phyloP scores from a whole-genome alignment of 164 flowering plant species.

The Umbellularia californica region DNA sequence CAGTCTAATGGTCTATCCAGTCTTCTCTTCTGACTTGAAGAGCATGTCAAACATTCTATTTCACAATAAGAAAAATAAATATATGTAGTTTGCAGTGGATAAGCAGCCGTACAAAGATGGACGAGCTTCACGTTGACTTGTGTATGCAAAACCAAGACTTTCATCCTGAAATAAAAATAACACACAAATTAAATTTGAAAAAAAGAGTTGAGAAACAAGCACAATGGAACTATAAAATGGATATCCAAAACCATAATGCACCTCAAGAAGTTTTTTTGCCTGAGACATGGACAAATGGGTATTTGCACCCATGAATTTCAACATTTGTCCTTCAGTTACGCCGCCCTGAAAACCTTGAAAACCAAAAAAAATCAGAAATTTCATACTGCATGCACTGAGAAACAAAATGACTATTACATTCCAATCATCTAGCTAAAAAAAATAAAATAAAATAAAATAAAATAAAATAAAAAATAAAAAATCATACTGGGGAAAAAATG shows the following conservation, averaged over 20 bases:
- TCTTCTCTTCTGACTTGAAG: background rate
- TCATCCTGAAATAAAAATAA: conserved; percentile 58
- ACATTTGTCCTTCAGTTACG: conserved; percentile 94
- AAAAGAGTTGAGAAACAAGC: background rate
- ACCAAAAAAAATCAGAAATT: conserved; percentile 17
- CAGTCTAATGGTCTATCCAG: no score
- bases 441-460: no score
- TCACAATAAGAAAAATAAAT: background rate
- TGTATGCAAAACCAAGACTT: conserved; percentile 83
- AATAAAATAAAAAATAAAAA: no score
- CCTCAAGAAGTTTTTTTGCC: conserved; percentile 92
- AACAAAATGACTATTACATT: background rate
- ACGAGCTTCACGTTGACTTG: conserved; percentile 89
- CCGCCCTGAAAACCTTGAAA: conserved; percentile 74
- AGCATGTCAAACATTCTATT: background rate
- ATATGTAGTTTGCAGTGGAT: background rate
- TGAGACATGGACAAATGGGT: conserved; percentile 61
- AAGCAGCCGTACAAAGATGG: conserved; percentile 77
- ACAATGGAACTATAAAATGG: background rate
- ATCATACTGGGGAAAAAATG: background rate
- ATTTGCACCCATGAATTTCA: conserved; percentile 94
- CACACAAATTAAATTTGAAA: background rate
- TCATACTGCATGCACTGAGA: background rate
- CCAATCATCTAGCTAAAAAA: background rate
- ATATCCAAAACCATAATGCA: conserved; percentile 15